Base-by-base conservation (phyloP, 768 basidiomycete species). In the Mrakia gelida region DNA sequence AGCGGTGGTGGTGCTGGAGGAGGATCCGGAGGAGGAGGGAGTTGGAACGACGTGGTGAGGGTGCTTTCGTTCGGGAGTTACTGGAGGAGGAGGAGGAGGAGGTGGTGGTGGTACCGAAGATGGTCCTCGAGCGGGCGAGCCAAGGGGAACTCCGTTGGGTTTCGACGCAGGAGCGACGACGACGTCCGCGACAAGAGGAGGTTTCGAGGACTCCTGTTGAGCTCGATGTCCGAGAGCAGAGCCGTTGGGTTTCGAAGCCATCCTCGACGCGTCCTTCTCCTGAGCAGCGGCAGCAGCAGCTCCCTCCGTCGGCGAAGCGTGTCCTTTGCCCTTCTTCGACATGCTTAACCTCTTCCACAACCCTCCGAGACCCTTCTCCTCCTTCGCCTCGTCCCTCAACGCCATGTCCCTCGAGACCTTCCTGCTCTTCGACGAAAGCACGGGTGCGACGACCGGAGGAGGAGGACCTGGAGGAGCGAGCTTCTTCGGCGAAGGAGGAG, bases 281-380 rank as follows among this genome's bases (percentile, higher is more conserved):
- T 18, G 8, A 21, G 4, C 38, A 18, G 2, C 41, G 11, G 67
- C 67, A 18, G 67, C 34, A 26, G 41, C 67, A 18, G 67, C 34
- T 41, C 34, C 21, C 21, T 8, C 67, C 38, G 9, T 38, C 34
- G 67, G 67, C 38, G 67, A 41, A 16, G 26, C 41, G 32, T 7
- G 9, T 38, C 18, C 30, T 15, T 70, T 70, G 6, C 67, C 67
- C 67, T 70, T 70, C 67, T 70, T 70, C 38, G 67, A 70, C 67
- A 43, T n/a, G 34, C 67, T 70, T 26, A 70, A 70, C 67, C 67
- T 70, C 67, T 70, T 70, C 67, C 67, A 70, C 34, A 70, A 38
- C 38, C 38, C 67, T 41, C 67, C 67, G 21, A 70, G 13, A 4
- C 67, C 67, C 67, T 70, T 70, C 38, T 70, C 67, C 38, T 70